Conservation (phyloP, 2,329 filamentous ascomycete species). For the Colletotrichum sp. region DNA sequence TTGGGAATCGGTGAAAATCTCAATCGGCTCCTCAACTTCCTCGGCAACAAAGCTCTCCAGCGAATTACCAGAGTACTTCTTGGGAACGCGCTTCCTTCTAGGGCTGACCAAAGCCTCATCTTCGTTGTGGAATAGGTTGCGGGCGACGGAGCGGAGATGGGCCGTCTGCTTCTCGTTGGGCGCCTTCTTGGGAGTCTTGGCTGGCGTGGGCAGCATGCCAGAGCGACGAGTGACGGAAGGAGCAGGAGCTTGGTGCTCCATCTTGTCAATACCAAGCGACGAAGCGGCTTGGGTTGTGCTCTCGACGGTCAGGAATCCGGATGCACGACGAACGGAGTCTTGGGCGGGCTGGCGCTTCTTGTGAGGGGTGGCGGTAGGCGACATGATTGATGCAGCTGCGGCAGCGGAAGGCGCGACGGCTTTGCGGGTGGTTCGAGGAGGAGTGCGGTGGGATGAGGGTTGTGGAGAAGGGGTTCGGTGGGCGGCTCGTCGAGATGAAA, state of each 20-base stretch:
- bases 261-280: conserved; percentile 40
- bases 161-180: conserved; percentile 54
- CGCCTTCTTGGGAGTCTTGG: conserved; percentile 76
- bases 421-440: conserved; percentile 38
- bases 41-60: conserved; percentile 64
- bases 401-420: conserved; percentile 24
- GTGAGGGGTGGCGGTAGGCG: conserved; percentile 28
- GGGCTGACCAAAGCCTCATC: conserved; percentile 63
- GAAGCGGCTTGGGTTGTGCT: conserved; percentile 46
- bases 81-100: conserved; percentile 59
- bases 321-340: conserved; percentile 52
- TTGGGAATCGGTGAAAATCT: conserved; percentile 80
- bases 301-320: conserved; percentile 49
- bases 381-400: conserved; percentile 27
- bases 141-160: conserved; percentile 59
- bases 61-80: conserved; percentile 60
- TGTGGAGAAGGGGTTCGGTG: conserved; percentile 62
- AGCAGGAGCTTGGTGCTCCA: conserved; percentile 1
- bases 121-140: conserved; percentile 66
- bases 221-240: conserved; percentile 35
- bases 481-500: conserved; percentile 59
- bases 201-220: conserved; percentile 76
- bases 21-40: conserved; percentile 63
- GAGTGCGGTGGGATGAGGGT: conserved; percentile 36
- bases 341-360: conserved; percentile 56